These are phyloP conservation scores for Boletus subcaerulescens DNA, from an alignment of 768 basidiomycete species.

Conservation along the genomic window DNA sequence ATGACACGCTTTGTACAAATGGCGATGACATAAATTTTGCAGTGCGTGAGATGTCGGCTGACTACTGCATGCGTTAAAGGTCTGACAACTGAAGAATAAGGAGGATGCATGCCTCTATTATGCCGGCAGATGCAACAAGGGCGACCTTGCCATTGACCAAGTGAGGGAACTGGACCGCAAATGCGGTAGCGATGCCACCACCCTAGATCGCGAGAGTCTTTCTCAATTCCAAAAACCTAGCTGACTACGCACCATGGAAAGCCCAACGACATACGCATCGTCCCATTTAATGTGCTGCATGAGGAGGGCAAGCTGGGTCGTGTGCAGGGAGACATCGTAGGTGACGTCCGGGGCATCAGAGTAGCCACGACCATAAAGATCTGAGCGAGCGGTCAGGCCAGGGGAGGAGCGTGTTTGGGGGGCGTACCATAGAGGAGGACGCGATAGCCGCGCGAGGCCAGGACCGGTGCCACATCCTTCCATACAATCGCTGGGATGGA, in stretches of 20 bases:
- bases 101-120: slow-evolving; percentile 52
- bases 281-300: slow-evolving; percentile 78
- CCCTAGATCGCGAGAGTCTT: slow-evolving; percentile 44
- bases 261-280: slow-evolving; percentile 59
- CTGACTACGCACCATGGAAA: slow-evolving; percentile 61
- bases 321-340: slow-evolving; percentile 64
- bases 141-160: slow-evolving; percentile 63
- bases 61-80: slow-evolving; percentile 33
- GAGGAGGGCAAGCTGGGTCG: slow-evolving; percentile 77
- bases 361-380: slow-evolving; percentile 81
- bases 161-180: slow-evolving; percentile 67
- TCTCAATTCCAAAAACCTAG: slow-evolving; percentile 3
- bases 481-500: slow-evolving; percentile 75
- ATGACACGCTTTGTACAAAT: slow-evolving; percentile 61
- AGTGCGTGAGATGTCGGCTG: slow-evolving; percentile 66
- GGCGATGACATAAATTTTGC: slow-evolving; percentile 78
- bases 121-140: slow-evolving; percentile 66
- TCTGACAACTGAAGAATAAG: background rate
- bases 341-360: slow-evolving; percentile 73
- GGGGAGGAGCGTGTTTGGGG: background rate
- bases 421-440: slow-evolving; percentile 69
- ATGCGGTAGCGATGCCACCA: slow-evolving; percentile 69
- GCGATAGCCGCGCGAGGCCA: slow-evolving; percentile 63
- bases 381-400: slow-evolving; percentile 34
- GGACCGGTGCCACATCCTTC: slow-evolving; percentile 67